Percentiles rank a stretch among this genome's conserved stretches.
Evolutionary conservation across 495 filamentous ascomycete genomes (phyloP).

Genomic region (Lepraria neglecta): DNA sequence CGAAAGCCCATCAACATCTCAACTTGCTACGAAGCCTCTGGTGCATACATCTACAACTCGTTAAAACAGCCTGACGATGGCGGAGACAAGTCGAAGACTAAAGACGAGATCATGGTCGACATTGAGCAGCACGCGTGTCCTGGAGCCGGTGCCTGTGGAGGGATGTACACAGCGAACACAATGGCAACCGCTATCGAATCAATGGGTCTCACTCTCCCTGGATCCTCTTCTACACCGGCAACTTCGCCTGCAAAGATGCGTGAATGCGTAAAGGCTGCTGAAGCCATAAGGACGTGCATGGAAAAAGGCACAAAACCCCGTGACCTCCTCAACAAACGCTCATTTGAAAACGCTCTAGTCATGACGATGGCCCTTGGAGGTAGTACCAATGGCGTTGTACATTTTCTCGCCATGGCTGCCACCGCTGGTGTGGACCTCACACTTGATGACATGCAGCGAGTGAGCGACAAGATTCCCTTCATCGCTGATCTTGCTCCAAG

Average conservation of each 20-base stretch:
- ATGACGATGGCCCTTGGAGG: conserved; percentile 91
- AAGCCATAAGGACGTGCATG: conserved; percentile 79
- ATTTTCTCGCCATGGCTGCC: conserved; percentile 91
- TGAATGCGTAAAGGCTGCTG: conserved; percentile 81
- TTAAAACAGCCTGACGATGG: conserved; percentile 52
- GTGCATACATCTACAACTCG: conserved; percentile 75
- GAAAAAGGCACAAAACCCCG: conserved; percentile 80
- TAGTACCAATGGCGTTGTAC: conserved; percentile 86
- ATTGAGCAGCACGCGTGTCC: conserved; percentile 83
- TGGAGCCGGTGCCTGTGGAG: conserved; percentile 88
- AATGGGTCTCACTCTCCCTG: conserved; percentile 86
- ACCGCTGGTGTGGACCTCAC: conserved; percentile 79
- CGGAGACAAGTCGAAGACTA: conserved; percentile 52
- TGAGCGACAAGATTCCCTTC: conserved; percentile 84
- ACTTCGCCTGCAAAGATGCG: conserved; percentile 83
- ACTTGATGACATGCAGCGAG: conserved; percentile 80
- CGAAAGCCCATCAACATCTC: conserved; percentile 81
- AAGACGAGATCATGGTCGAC: conserved; percentile 79
- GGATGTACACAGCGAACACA: conserved; percentile 97
- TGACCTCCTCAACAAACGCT: conserved; percentile 73
- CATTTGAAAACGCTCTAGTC: conserved; percentile 90
- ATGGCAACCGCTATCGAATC: conserved; percentile 96
- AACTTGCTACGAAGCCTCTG: conserved; percentile 83
- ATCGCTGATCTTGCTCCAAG: conserved; percentile 88
- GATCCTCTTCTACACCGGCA: conserved; percentile 85